Conservation (phyloP, 2,329 filamentous ascomycete species). For the Pestalotiopsis sp. region DNA sequence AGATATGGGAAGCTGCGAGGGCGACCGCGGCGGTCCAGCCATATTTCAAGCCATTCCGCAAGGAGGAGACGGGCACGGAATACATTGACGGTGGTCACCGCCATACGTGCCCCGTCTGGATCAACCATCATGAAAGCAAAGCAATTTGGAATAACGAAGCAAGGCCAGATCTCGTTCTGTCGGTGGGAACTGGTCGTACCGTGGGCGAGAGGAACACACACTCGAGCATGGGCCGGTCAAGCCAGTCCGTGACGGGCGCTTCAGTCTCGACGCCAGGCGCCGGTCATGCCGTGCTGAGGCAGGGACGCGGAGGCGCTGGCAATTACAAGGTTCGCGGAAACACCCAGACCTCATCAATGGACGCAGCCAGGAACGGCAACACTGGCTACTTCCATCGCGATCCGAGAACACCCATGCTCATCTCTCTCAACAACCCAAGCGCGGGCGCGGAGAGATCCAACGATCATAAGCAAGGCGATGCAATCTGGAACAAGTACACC, state of each 20-base stretch:
- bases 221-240: constrained; percentile 17
- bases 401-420: constrained; percentile 30
- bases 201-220: constrained; percentile 27
- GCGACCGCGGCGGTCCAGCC: constrained; percentile 32
- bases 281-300: constrained; percentile 27
- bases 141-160: constrained; percentile 30
- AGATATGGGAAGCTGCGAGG: constrained; percentile 34
- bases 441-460: constrained; percentile 28
- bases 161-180: constrained; percentile 31
- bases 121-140: constrained; percentile 30
- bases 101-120: constrained; percentile 28
- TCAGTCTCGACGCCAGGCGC: background rate
- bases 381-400: constrained; percentile 32
- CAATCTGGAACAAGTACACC: constrained; percentile 29
- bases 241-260: constrained; percentile 23
- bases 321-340: constrained; percentile 33
- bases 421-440: constrained; percentile 31
- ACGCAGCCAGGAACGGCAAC: constrained; percentile 14
- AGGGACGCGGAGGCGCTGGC: constrained; percentile 31
- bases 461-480: constrained; percentile 27
- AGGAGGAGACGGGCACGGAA: constrained; percentile 26
- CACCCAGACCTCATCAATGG: constrained; percentile 28
- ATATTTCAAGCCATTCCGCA: constrained; percentile 33
- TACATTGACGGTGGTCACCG: constrained; percentile 25
- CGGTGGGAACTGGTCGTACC: constrained; percentile 32